Conservation (phyloP, 257 asterid genomes). For the Striga asiatica region DNA sequence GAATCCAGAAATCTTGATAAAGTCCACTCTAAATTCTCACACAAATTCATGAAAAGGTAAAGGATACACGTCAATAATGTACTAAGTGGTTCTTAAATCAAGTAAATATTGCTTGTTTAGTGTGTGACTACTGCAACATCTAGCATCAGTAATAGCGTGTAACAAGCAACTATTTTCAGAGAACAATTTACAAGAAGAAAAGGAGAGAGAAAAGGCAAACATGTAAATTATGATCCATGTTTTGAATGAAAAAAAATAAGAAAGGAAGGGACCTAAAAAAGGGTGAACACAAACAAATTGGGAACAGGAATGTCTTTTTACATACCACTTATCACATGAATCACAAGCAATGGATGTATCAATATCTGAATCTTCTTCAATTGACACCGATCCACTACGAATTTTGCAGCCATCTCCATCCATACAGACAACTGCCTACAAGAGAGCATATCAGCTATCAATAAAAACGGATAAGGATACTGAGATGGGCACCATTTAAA, state of each 20-base stretch:
- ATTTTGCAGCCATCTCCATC: slow-evolving; percentile 91
- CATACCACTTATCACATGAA: slow-evolving; percentile 88
- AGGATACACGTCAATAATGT: background rate
- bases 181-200: background rate
- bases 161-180: slow-evolving; percentile 4
- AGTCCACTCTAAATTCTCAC: background rate
- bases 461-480: slow-evolving; percentile 4
- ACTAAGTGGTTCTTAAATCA: background rate
- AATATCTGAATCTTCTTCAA: slow-evolving; percentile 64
- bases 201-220: background rate
- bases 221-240: background rate
- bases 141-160: slow-evolving; percentile 8
- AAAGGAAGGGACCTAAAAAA: background rate
- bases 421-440: slow-evolving; percentile 96
- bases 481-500: slow-evolving; percentile 3
- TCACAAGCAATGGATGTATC: slow-evolving; percentile 99
- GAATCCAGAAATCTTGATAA: background rate
- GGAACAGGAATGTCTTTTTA: background rate
- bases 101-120: background rate
- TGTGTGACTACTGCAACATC: background rate
- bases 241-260: background rate
- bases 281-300: background rate
- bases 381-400: slow-evolving; percentile 52
- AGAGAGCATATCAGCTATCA: slow-evolving; percentile 22
- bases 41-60: background rate